phyloP scores from a whole-genome alignment of 2,329 filamentous ascomycete species.

The Ophiostoma quercus region DNA sequence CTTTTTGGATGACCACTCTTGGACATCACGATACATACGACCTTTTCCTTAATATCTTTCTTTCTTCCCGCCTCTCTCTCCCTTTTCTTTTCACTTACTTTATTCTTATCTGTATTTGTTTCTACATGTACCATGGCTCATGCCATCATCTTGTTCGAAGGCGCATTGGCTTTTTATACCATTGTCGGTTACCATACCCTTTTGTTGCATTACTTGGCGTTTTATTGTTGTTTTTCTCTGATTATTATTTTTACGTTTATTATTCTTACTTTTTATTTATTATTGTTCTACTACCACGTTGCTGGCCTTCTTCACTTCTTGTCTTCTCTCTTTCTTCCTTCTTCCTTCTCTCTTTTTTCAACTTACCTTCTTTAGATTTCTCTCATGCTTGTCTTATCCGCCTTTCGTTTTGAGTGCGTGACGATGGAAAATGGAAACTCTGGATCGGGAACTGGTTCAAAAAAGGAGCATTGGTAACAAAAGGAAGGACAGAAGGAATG shows the following conservation, averaged over 20 bases:
- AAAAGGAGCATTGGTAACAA: not conserved
- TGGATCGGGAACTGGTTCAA: not conserved
- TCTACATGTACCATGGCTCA: conserved; percentile 11
- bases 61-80: not conserved
- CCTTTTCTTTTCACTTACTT: conserved; percentile 5
- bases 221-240: not conserved
- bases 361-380: not conserved
- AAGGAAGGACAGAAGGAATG: not conserved
- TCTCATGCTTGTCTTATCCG: not conserved
- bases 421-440: not conserved
- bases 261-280: not conserved
- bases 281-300: not conserved
- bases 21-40: not conserved
- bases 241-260: not conserved
- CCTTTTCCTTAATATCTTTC: conserved; percentile 1
- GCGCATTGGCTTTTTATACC: conserved; percentile 21
- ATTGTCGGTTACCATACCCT: conserved; percentile 20
- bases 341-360: not conserved
- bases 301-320: not conserved
- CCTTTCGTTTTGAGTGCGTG: conserved; percentile 6
- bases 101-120: conserved; percentile 12
- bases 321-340: not conserved
- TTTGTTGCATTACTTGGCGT: conserved; percentile 22
- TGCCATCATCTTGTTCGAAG: conserved; percentile 14
- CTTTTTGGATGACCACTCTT: not conserved